Base-by-base conservation (phyloP, 257 asterid species). In the Capsicum pubescens region DNA sequence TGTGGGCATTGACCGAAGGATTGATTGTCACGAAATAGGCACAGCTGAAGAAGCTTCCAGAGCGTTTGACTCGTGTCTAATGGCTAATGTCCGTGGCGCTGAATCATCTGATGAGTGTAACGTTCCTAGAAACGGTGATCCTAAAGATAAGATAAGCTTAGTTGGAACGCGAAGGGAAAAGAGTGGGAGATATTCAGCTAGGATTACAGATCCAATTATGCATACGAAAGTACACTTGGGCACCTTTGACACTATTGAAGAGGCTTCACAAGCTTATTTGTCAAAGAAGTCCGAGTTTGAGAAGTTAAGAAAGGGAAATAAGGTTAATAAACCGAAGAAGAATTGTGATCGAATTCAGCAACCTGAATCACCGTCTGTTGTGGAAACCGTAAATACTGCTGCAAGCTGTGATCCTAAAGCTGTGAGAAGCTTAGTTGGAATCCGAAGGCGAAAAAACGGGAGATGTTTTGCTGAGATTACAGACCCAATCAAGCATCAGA, bases 261-360 rank as follows among this genome's bases (percentile, higher is more conserved):
- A 71, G 39, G 80, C 58, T 71, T 46, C 80, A 19, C 36, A 19
- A 21, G n/a, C 80, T 72, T 48, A 72, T 48, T 72, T 72, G 7
- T 72, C 7, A 15, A 48, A 46, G 16, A 72, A 72, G 57, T 72
- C 11, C 26, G 59, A 12, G 80, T n/a, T 72, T 48, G 36, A 48
- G 42, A 72, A 72, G 7, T 72, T 48, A 72, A 11, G 16, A 1
- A 7, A 39, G 80, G 80, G 58, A 42, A 44, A 70, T n/a, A 44
- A 70, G 79, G 35, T 26, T 26, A 26, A 26, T 26, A 26, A 26
- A 26, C 26, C 26, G 26, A 26, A 26, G 26, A 26, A 26, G 26
- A 26, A 26, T 26, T 26, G 26, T 26, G 26, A 26, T 26, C 26
- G 26, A 26, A 26, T 26, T 26, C 26, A 26, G 26, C 26, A 26